Base-by-base conservation (phyloP, 768 basidiomycete species). In the Mrakia hoshinonis region DNA sequence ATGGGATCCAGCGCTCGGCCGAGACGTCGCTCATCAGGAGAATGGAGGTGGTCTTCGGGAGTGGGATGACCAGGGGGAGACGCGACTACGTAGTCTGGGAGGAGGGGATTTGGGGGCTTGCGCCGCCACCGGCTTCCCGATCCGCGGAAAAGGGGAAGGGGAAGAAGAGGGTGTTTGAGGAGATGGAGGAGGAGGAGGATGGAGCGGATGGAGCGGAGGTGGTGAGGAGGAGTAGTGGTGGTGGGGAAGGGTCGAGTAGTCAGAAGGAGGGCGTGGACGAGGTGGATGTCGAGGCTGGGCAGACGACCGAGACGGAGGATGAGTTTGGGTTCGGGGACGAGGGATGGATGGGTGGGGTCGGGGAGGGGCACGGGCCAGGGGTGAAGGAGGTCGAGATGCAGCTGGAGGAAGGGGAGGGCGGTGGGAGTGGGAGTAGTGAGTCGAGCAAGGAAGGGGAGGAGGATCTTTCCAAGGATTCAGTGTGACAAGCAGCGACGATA, bases 1-100 rank as follows among this genome's bases (percentile, higher is more conserved):
- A n/a, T n/a, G n/a, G n/a, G n/a, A n/a, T n/a, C n/a, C n/a, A n/a
- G n/a, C n/a, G n/a, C n/a, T n/a, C n/a, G 81, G 83, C 36, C 80
- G 83, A 70, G 74, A 34, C 5, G 29, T 24, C 54, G 9, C 80
- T 89, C 29, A 82, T 94, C 67, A 85, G 93, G 48, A 84, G 88
- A 49, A 79, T 93, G 68, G 86, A 86, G 69, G 82, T 94, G 64
- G 82, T 96, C 11, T 96, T 92, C 80, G 90, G 87, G 74, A 86
- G 86, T 12, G 83, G 88, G 18, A 80, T 80, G 0, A 75, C 81
- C 0, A 84, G 87, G 0, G 81, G 80, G 22, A 87, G 87, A 15
- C 78, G 90, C 69, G 91, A 96, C 77, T 95, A 88, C 74, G 82
- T 91, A 70, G 83, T 96, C 62, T 84, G 87, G 5, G 76, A 81